Evolutionary conservation across 2,329 filamentous ascomycete genomes (phyloP).

Genomic region (Diaporthe amygdali): DNA sequence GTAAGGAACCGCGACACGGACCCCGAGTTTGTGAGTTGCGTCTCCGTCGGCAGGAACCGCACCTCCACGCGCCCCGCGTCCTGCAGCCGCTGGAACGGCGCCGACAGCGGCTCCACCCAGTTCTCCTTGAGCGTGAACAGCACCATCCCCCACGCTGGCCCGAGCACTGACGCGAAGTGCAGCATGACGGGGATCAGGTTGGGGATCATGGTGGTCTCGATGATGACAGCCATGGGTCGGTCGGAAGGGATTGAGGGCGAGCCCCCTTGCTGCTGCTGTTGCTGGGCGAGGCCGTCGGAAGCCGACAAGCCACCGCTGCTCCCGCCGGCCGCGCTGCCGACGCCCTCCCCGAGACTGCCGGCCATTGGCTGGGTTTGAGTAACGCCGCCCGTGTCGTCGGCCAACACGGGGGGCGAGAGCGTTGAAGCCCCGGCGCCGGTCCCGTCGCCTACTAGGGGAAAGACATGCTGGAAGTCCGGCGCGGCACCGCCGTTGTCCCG

Average conservation of each 20-base stretch:
- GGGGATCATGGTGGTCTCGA: constrained; percentile 26
- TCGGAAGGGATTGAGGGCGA: background rate
- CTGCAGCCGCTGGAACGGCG: constrained; percentile 39
- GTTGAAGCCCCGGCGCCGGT: background rate
- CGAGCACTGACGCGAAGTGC: constrained; percentile 36
- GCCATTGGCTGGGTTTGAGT: background rate
- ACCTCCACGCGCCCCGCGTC: constrained; percentile 38
- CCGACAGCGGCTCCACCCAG: constrained; percentile 32
- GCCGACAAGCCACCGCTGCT: background rate
- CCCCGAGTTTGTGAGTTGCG: constrained; percentile 34
- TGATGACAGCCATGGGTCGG: constrained; percentile 22
- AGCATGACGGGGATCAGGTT: constrained; percentile 34
- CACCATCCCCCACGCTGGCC: constrained; percentile 46
- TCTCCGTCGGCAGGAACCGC: constrained; percentile 38
- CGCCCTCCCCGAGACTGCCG: background rate
- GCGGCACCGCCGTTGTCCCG: background rate
- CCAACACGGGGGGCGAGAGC: background rate
- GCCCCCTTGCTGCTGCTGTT: background rate
- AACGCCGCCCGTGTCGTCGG: background rate
- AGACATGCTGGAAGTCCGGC: background rate
- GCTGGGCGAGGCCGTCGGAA: background rate
- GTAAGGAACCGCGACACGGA: constrained; percentile 40
- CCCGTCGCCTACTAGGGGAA: background rate
- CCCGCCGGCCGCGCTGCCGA: background rate
- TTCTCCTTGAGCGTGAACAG: constrained; percentile 41